Percentiles rank a stretch among this genome's conserved stretches.
Evolutionary conservation across 352 stramenopile genomes (phyloP).

Genomic region (Globisporangium orthogonon): DNA sequence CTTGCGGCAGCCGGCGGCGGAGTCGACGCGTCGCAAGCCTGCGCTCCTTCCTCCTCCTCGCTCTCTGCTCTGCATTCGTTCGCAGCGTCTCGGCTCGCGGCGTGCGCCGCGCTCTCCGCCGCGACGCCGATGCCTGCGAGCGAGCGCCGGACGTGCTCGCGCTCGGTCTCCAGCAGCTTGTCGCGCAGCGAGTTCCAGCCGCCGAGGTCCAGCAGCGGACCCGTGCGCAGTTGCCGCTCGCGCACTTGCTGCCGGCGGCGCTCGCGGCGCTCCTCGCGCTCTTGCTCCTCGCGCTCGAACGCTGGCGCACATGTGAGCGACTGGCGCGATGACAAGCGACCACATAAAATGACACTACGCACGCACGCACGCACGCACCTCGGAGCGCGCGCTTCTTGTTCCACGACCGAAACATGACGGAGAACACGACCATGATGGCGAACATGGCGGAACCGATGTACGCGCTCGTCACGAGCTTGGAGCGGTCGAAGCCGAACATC

Average conservation of each 20-base stretch:
- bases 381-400: conserved; percentile 1
- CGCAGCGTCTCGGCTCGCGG: no score
- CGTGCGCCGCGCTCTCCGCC: no score
- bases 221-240: conserved; percentile 3
- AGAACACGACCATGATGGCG: background rate
- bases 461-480: conserved; percentile 4
- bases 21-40: no score
- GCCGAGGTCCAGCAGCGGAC: conserved; percentile 5
- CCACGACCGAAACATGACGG: conserved; percentile 2
- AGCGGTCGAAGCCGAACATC: conserved; percentile 3
- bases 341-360: background rate
- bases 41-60: no score
- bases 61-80: no score
- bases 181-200: conserved; percentile 15
- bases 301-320: background rate
- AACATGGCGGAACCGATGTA: conserved; percentile 7
- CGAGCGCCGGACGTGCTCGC: conserved; percentile 5
- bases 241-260: background rate
- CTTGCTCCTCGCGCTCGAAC: background rate
- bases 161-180: conserved; percentile 14
- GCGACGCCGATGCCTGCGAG: conserved; percentile 6
- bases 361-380: background rate
- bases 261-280: background rate
- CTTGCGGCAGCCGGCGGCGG: no score
- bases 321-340: background rate